These are phyloP conservation scores for Aspergillus fumigatus DNA, from an alignment of 2,329 filamentous ascomycete species.

Conservation along the genomic window DNA sequence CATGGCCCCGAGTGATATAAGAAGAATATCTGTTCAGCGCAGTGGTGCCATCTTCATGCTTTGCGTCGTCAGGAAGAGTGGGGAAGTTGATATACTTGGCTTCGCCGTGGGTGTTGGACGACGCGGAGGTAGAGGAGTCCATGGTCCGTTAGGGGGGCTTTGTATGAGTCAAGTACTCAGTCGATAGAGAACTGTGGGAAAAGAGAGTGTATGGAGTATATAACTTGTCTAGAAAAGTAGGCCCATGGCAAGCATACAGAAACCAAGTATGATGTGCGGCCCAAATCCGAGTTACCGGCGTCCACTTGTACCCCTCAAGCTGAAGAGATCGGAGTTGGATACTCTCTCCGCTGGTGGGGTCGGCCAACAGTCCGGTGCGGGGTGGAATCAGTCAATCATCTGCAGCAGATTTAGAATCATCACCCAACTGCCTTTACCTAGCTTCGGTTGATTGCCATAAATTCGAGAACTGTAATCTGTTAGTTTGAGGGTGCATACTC, in stretches of 20 bases:
- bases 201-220: background rate
- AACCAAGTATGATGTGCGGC: slow-evolving; percentile 2
- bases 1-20: slow-evolving; percentile 75
- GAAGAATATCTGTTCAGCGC: slow-evolving; percentile 82
- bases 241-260: background rate
- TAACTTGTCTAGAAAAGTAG: background rate
- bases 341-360: slow-evolving; percentile 20
- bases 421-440: background rate
- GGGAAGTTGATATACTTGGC: slow-evolving; percentile 55
- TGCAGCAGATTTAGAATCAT: slow-evolving; percentile 2
- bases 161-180: slow-evolving; percentile 5
- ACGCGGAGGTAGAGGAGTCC: slow-evolving; percentile 18
- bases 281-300: slow-evolving; percentile 18
- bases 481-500: background rate
- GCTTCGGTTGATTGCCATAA: slow-evolving; percentile 1
- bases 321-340: slow-evolving; percentile 17
- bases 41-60: slow-evolving; percentile 53
- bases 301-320: background rate
- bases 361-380: slow-evolving; percentile 17
- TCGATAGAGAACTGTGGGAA: background rate
- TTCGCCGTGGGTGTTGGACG: slow-evolving; percentile 34
- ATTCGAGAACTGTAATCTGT: slow-evolving; percentile 2
- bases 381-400: slow-evolving; percentile 4
- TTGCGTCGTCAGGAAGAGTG: slow-evolving; percentile 49
- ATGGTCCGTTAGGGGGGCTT: slow-evolving; percentile 10